Percentiles rank a stretch among this genome's conserved stretches.
Evolutionary conservation across 306 rosid genomes (phyloP).

Genomic region (Ormosia emarginata): DNA sequence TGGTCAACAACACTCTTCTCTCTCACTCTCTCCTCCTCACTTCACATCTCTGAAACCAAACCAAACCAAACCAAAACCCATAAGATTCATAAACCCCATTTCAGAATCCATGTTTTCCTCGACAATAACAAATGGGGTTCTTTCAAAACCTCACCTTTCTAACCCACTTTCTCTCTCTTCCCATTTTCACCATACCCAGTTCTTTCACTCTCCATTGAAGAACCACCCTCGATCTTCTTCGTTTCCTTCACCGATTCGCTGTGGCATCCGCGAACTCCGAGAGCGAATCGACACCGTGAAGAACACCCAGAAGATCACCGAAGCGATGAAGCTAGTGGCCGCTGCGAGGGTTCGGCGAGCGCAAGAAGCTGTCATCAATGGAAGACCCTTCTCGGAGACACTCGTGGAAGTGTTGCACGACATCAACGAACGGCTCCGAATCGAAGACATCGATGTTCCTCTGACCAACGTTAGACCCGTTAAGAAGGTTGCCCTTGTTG

Average conservation of each 20-base stretch:
- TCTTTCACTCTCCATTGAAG: conserved; percentile 1
- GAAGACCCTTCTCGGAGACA: conserved; percentile 62
- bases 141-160: conserved; percentile 32
- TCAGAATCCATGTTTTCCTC: conserved; percentile 20
- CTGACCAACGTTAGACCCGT: conserved; percentile 46
- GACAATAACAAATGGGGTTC: background rate
- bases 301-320: conserved; percentile 65
- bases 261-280: conserved; percentile 56
- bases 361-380: conserved; percentile 71
- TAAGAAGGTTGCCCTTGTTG: conserved; percentile 54
- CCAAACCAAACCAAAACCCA: background rate
- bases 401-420: conserved; percentile 49
- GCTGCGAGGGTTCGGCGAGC: conserved; percentile 77
- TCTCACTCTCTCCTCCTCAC: background rate
- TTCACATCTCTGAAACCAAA: background rate
- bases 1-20: background rate
- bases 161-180: background rate
- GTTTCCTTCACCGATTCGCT: conserved; percentile 12
- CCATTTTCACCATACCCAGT: conserved; percentile 18
- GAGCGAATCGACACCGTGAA: conserved; percentile 49
- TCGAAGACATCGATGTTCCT: conserved; percentile 52
- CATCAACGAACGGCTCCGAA: conserved; percentile 50
- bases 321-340: conserved; percentile 80
- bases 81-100: background rate
- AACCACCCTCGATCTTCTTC: background rate